Conservation (phyloP, 2,329 filamentous ascomycete species). For the Penicillium sp. region DNA sequence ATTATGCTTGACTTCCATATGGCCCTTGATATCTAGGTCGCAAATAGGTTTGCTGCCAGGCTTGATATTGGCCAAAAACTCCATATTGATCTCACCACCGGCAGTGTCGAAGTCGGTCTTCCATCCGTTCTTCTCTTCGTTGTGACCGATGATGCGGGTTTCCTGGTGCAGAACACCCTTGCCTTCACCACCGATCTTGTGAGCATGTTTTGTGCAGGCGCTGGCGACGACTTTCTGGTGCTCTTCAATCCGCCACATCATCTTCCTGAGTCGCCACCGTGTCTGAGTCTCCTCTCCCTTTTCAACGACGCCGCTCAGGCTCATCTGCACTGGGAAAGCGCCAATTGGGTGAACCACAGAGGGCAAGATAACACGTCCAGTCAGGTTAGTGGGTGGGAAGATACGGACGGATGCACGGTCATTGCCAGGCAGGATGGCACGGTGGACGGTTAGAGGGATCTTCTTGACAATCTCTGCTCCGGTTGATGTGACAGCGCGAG, state of each 20-base stretch:
- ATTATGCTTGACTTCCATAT: slow-evolving; percentile 76
- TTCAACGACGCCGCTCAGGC: slow-evolving; percentile 79
- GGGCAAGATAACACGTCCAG: slow-evolving; percentile 75
- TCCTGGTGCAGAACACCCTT: slow-evolving; percentile 74
- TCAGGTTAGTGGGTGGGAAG: slow-evolving; percentile 94
- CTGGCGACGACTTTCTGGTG: slow-evolving; percentile 73
- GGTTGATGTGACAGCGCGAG: slow-evolving; percentile 57
- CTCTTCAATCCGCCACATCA: slow-evolving; percentile 92
- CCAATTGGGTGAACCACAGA: slow-evolving; percentile 83
- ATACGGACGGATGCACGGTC: slow-evolving; percentile 89
- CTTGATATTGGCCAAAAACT: slow-evolving; percentile 66
- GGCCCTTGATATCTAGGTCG: slow-evolving; percentile 69
- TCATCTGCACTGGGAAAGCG: slow-evolving; percentile 72
- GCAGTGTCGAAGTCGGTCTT: slow-evolving; percentile 70
- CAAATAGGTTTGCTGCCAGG: slow-evolving; percentile 65
- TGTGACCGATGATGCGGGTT: slow-evolving; percentile 71
- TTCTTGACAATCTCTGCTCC: slow-evolving; percentile 63
- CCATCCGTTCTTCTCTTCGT: slow-evolving; percentile 83
- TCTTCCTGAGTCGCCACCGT: slow-evolving; percentile 84
- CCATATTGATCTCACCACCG: slow-evolving; percentile 73
- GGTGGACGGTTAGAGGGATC: slow-evolving; percentile 68
- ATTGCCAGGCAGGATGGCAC: slow-evolving; percentile 71
- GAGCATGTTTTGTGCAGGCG: slow-evolving; percentile 71
- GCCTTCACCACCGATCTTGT: slow-evolving; percentile 59
- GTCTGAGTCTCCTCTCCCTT: slow-evolving; percentile 66